These are phyloP conservation scores for Anastatica hierochuntica DNA, from an alignment of 345 rosid genomes.

Conservation along the genomic window DNA sequence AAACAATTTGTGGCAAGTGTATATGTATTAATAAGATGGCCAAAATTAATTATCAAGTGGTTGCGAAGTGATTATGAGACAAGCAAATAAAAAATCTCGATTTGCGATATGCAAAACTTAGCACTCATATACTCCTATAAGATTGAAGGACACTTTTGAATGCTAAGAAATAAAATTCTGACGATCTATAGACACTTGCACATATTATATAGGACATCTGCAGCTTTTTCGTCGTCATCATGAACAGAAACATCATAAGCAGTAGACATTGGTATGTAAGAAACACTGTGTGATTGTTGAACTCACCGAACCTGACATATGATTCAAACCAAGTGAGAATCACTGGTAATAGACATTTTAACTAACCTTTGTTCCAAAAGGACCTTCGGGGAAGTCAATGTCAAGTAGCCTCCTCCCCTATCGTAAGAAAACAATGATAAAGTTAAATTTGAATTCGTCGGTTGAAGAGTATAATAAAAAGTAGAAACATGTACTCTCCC, in stretches of 20 bases:
- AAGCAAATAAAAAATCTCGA: neutral
- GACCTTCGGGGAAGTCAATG: constrained; percentile 60
- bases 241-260: neutral
- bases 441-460: neutral
- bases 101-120: neutral
- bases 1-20: neutral
- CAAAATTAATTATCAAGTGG: neutral
- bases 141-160: neutral
- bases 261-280: neutral
- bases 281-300: too few species aligned
- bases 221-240: neutral
- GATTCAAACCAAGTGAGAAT: neutral
- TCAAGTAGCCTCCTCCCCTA: constrained; percentile 76
- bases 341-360: neutral
- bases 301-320: too few species aligned
- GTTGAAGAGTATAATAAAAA: neutral
- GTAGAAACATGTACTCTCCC: neutral
- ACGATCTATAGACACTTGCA: neutral
- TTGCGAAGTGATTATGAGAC: neutral
- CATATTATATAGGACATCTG: neutral
- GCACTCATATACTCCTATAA: neutral
- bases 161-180: neutral
- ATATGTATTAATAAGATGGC: neutral
- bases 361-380: constrained; percentile 91
- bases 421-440: neutral